Conservation (phyloP, 306 rosid species). For the Oemleria cerasiformis region DNA sequence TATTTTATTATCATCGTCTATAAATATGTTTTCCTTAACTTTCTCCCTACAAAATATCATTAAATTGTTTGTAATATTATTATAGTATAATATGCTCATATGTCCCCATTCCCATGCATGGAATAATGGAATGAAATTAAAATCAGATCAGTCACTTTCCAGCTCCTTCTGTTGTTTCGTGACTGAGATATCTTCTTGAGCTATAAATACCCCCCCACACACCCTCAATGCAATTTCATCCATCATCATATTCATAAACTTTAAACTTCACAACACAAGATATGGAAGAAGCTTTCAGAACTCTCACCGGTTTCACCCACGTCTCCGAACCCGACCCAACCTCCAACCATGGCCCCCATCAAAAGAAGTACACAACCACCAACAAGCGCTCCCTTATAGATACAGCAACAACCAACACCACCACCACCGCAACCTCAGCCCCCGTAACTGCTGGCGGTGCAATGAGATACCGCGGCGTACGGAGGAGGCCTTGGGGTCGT, state of each 20-base stretch:
- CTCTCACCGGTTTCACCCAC: conserved; percentile 40
- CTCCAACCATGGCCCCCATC: neutral
- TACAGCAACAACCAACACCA: neutral
- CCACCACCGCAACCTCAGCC: neutral
- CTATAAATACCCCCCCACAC: conserved; percentile 47
- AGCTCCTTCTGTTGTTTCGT: neutral
- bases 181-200: too few species aligned
- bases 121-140: conserved; percentile 12
- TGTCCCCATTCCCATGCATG: conserved; percentile 18
- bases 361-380: conserved; percentile 5
- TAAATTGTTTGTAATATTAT: too few species aligned
- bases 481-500: conserved; percentile 98
- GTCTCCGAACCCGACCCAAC: conserved; percentile 21
- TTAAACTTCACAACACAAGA: neutral
- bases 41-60: too few species aligned
- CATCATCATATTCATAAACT: neutral
- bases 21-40: too few species aligned
- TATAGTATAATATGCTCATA: too few species aligned
- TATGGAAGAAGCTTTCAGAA: conserved; percentile 69
- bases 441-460: conserved; percentile 11
- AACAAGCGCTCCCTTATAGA: conserved; percentile 46
- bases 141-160: conserved; percentile 46
- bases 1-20: too few species aligned
- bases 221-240: neutral
- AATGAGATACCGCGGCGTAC: conserved; percentile 78